Evolutionary conservation across 108 stramenopile genomes (phyloP), one percentile per base, ranked within the genome.

Genomic region (Mayamaea pseudoterrestris): DNA sequence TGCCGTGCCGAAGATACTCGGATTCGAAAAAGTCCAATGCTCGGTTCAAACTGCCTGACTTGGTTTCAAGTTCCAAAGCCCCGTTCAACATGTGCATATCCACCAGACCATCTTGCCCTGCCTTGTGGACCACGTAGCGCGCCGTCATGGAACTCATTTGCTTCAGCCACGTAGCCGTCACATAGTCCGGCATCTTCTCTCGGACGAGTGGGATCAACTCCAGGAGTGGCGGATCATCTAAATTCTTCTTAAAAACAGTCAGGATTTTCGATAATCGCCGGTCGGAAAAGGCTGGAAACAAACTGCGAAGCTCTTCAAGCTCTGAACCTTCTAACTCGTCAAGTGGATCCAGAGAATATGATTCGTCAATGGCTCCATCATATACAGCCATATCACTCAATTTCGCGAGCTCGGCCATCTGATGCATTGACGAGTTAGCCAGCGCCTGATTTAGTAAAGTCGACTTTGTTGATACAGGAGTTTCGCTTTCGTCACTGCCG

Each of bases 141-240:
- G 81, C 76, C 62, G 76, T 77, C 35, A 50, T 47, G 18, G 51
- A 51, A 44, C 83, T 86, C 39, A 69, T 81, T 28, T 47, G 45
- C 23, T 47, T 59, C 9, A 90, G 58, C 57, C 79, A 79, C 21
- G 63, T 66, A 0, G 56, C 57, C 9, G 68, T 55, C 22, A 86
- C 42, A 17, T 48, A 37, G 32, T 90, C 83, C 0, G 89, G 89
- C 78, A 90, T 83, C 22, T 64, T 73, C 47, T 90, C 83, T 31
- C 89, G 63, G 7, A 86, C 54, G 3, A 76, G 44, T 27, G 78
- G 73, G 12, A 78, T 60, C 22, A 90, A 63, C 16, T 50, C 58
- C 31, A 90, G 52, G 36, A 90, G 51, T 0, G 83, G 83, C 26
- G 89, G 89, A 34, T 74, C 73, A 6, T 74, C 69, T 7, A 84